A percentile compares a stretch with the other conserved stretches of the same genome.
Evolutionary conservation across 352 stramenopile species (phyloP).

Genomic region (Thraustochytrium sp.): DNA sequence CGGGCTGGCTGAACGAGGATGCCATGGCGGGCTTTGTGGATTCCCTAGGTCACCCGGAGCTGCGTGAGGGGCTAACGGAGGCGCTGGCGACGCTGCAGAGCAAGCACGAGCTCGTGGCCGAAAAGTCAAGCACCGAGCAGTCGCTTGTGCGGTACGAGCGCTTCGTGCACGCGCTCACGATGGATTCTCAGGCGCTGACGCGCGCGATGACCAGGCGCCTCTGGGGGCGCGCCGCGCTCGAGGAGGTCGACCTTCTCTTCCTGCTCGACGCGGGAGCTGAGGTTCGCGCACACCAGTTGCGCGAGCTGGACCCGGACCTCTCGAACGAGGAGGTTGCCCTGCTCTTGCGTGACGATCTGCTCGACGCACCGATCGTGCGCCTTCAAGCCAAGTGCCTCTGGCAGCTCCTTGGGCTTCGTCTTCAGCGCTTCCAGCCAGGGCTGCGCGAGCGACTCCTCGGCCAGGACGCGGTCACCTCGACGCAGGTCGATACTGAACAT

Average conservation of each 20-base stretch:
- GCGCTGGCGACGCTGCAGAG: not conserved
- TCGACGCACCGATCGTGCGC: not conserved
- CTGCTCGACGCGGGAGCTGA: not conserved
- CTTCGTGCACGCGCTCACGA: constrained; percentile 12
- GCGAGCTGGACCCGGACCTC: constrained; percentile 15
- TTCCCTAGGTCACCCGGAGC: not conserved
- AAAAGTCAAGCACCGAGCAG: no score
- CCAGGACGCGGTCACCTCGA: no score
- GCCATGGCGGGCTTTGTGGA: not conserved
- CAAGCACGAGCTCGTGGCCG: no score
- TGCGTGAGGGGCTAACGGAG: not conserved
- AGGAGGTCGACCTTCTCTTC: constrained; percentile 12
- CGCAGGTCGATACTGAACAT: no score
- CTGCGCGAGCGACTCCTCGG: not conserved
- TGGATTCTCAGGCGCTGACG: not conserved
- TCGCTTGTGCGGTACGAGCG: not conserved
- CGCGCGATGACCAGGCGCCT: not conserved
- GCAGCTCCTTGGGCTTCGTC: not conserved
- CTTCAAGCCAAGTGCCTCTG: not conserved
- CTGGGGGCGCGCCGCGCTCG: not conserved
- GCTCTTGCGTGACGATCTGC: not conserved
- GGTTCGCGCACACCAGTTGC: not conserved
- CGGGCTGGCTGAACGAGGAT: not conserved
- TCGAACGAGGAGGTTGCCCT: not conserved
- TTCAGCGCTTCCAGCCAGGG: no score